A percentile compares a stretch with the other conserved stretches of the same genome.
phyloP scores from a whole-genome alignment of 164 flowering plant species.

The Kingdonia uniflora region DNA sequence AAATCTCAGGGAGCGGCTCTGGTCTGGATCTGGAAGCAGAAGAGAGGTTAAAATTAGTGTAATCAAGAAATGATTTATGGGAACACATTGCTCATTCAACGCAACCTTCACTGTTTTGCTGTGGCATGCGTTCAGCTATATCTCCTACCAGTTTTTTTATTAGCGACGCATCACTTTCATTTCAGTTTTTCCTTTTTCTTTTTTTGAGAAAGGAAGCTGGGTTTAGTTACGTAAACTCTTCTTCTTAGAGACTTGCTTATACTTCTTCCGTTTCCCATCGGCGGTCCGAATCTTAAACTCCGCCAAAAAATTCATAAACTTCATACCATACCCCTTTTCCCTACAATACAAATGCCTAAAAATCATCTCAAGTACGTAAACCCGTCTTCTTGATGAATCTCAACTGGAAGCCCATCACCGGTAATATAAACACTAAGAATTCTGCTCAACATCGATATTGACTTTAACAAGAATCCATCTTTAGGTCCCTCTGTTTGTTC shows the following conservation, averaged over 20 bases:
- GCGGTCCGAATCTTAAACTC: conserved; percentile 89
- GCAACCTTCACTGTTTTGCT: conserved; percentile 89
- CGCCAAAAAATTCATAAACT: conserved; percentile 83
- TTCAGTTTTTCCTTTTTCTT: too few species aligned
- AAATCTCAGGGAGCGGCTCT: conserved; percentile 46
- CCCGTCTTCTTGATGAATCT: conserved; percentile 88
- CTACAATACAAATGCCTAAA: conserved; percentile 92
- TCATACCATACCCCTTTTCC: conserved; percentile 91
- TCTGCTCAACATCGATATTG: conserved; percentile 56
- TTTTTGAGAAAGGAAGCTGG: too few species aligned
- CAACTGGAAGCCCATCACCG: conserved; percentile 92
- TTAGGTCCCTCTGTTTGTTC: conserved; percentile 92
- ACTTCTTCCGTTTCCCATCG: conserved; percentile 79
- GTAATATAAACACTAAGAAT: conserved; percentile 69
- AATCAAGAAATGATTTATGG: conserved; percentile 60
- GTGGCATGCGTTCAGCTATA: conserved; percentile 81
- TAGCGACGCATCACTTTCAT: conserved; percentile 82
- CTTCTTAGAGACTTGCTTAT: conserved; percentile 99
- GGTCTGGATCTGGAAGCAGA: conserved; percentile 29
- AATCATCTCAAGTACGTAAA: conserved; percentile 94
- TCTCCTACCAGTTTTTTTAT: conserved; percentile 91
- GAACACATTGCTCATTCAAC: conserved; percentile 59
- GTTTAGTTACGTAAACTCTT: too few species aligned
- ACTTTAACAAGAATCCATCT: conserved; percentile 74
- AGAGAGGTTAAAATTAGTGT: conserved; percentile 57